Base-by-base conservation (phyloP, 2,329 filamentous ascomycete species). In the Microdochium trichocladiopsis region DNA sequence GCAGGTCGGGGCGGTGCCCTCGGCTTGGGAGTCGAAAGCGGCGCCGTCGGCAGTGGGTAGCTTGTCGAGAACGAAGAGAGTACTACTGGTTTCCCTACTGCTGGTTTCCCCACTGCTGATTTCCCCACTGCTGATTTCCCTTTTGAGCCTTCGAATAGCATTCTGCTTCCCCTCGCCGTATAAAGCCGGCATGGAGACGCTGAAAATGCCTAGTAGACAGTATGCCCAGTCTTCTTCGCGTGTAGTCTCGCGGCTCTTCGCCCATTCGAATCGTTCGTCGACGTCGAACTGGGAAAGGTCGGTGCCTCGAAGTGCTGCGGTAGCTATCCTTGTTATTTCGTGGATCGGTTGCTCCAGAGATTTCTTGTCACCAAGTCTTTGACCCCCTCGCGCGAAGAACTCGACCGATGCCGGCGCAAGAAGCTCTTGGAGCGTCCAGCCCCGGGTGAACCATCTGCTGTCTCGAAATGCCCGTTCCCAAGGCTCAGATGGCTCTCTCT, bases 111-210 rank as follows among this genome's bases (percentile, higher is more conserved):
- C n/a, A n/a, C n/a, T n/a, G n/a, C n/a, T n/a, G n/a, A n/a, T n/a
- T n/a, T n/a, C n/a, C n/a, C n/a, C n/a, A n/a, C n/a, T n/a, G n/a
- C n/a, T n/a, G n/a, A n/a, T n/a, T n/a, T n/a, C n/a, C n/a, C n/a
- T n/a, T n/a, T n/a, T n/a, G n/a, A n/a, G n/a, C n/a, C n/a, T n/a
- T n/a, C n/a, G n/a, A n/a, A n/a, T n/a, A n/a, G n/a, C n/a, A n/a
- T n/a, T n/a, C n/a, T n/a, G n/a, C n/a, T n/a, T n/a, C n/a, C 58
- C 58, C 48, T 61, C 60, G 14, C 60, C 59, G 28, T 61, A 62
- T 2, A 60, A 48, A 23, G 61, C 43, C 11, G 60, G 55, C 55
- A 63, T 61, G n/a, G 55, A 58, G 12, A 63, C 52, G 24, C 51
- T 51, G 22, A 62, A 61, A 14, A 62, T 25, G 2, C 60, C 60